phyloP scores from a whole-genome alignment of 129 eudicot genomes.

The Helianthus tuberosus region DNA sequence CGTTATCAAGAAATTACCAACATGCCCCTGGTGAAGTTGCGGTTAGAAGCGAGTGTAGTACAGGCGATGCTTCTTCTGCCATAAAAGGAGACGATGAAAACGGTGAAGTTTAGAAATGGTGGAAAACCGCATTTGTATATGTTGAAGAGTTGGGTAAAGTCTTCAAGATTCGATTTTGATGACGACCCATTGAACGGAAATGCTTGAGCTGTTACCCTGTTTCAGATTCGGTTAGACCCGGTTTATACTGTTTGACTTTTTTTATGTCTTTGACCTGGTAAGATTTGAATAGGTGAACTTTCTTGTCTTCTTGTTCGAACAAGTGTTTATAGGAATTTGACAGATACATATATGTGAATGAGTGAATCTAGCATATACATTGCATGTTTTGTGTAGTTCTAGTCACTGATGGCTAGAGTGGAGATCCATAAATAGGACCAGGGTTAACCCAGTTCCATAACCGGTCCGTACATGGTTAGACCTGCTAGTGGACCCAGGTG shows the following conservation, averaged over 20 bases:
- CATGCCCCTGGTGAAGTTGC: slow-evolving; percentile 24
- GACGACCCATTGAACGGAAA: slow-evolving; percentile 16
- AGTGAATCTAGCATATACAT: no score
- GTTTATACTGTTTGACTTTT: slow-evolving; percentile 16
- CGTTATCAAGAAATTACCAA: slow-evolving; percentile 29
- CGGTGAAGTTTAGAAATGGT: slow-evolving; percentile 35
- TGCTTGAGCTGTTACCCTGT: slow-evolving; percentile 7
- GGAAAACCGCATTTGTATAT: slow-evolving; percentile 12
- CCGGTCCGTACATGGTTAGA: not conserved
- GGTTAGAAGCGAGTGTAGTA: slow-evolving; percentile 36
- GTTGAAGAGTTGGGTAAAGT: slow-evolving; percentile 25
- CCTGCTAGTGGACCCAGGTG: not conserved
- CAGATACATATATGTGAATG: not conserved
- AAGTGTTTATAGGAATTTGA: not conserved
- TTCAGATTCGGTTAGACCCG: slow-evolving; percentile 24
- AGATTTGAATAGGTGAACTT: not conserved
- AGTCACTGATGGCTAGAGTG: no score
- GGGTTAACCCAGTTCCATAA: no score
- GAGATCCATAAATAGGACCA: no score
- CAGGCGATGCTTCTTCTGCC: slow-evolving; percentile 35
- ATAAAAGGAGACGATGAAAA: slow-evolving; percentile 41
- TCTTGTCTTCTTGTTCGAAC: no score
- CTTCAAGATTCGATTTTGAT: slow-evolving; percentile 10
- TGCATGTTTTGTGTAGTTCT: no score
- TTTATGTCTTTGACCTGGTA: not conserved